A percentile compares a stretch with the other conserved stretches of the same genome.
Conservation (phyloP, 768 basidiomycete genomes). For the Artomyces pyxidatus region DNA sequence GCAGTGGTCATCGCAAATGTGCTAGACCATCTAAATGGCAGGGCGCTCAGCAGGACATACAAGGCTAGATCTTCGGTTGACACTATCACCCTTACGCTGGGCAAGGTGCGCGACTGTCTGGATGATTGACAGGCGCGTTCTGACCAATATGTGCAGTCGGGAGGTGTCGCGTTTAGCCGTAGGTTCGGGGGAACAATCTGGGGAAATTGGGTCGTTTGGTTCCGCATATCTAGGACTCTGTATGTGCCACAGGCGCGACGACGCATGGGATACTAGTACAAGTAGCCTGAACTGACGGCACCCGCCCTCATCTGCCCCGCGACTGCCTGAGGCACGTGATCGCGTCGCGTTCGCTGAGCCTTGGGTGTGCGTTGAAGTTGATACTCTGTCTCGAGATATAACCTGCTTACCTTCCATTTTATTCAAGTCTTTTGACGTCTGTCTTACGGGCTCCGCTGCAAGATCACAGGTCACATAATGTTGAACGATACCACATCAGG, state of each 20-base stretch:
- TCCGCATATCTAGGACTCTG: not conserved
- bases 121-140: not conserved
- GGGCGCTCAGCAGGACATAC: slow-evolving; percentile 31
- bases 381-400: too few relatives aligned
- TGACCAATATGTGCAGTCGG: too few relatives aligned
- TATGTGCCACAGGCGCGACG: not conserved
- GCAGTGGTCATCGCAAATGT: slow-evolving; percentile 40
- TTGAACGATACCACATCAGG: too few relatives aligned
- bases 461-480: too few relatives aligned
- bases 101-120: slow-evolving; percentile 2
- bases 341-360: too few relatives aligned
- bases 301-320: too few relatives aligned
- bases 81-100: slow-evolving; percentile 28
- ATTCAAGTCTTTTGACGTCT: too few relatives aligned
- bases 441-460: too few relatives aligned
- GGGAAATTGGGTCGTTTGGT: not conserved
- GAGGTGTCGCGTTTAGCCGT: not conserved
- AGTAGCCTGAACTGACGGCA: too few relatives aligned
- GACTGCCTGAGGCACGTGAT: too few relatives aligned
- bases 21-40: slow-evolving; percentile 32
- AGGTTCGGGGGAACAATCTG: not conserved
- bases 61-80: slow-evolving; percentile 40
- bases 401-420: too few relatives aligned
- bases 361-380: too few relatives aligned
- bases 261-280: not conserved